These are phyloP conservation scores for Phytophthora citrophthora DNA, from an alignment of 352 stramenopile genomes.

Conservation along the genomic window DNA sequence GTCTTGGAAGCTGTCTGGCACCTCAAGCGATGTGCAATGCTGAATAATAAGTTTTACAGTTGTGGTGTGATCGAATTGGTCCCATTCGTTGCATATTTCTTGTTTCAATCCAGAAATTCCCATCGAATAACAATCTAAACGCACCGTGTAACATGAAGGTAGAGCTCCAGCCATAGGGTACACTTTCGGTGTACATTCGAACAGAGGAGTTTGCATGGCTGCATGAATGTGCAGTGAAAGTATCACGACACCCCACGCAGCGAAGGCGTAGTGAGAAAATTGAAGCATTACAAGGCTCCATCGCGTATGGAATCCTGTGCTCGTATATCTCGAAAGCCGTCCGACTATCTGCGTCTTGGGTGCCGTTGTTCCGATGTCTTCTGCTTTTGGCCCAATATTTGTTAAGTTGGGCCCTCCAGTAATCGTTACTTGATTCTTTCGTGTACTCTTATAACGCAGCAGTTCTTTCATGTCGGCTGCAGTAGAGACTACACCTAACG, in stretches of 20 bases:
- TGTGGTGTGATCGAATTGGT: constrained; percentile 27
- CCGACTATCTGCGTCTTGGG: not conserved
- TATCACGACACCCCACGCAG: constrained; percentile 24
- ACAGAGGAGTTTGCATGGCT: constrained; percentile 11
- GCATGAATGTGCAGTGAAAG: constrained; percentile 29
- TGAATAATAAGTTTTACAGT: constrained; percentile 33
- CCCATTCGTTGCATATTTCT: constrained; percentile 21
- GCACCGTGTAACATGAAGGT: constrained; percentile 38
- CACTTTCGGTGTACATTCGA: constrained; percentile 26
- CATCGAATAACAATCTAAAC: constrained; percentile 37
- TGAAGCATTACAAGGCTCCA: constrained; percentile 2
- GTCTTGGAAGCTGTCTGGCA: constrained; percentile 38
- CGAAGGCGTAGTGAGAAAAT: constrained; percentile 4
- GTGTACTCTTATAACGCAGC: not conserved
- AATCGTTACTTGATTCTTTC: constrained; percentile 4
- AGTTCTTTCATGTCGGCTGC: constrained; percentile 31
- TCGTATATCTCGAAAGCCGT: not conserved
- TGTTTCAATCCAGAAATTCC: constrained; percentile 11
- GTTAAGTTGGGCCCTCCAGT: not conserved
- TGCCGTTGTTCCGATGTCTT: not conserved
- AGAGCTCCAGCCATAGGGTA: constrained; percentile 35
- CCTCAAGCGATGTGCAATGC: constrained; percentile 36
- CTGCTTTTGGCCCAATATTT: not conserved
- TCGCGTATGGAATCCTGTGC: not conserved
- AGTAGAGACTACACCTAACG: constrained; percentile 4